A percentile compares a stretch with the other conserved stretches of the same genome.
Evolutionary conservation across 495 filamentous ascomycete genomes (phyloP).

Genomic region (Podospora bellae-mahoneyi): DNA sequence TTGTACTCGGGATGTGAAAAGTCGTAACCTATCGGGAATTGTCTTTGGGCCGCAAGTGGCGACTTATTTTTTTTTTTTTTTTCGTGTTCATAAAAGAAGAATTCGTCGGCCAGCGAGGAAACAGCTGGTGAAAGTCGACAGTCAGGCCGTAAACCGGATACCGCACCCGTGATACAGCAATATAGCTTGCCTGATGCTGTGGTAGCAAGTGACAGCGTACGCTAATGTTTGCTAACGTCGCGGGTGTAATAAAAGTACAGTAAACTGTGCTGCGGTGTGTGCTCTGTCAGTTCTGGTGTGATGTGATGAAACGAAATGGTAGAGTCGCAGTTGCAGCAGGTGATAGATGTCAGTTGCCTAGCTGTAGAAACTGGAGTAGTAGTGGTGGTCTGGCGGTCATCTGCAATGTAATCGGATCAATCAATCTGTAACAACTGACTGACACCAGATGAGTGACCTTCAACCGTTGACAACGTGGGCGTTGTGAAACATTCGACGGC

Average conservation of each 20-base stretch:
- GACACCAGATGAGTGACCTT: neutral
- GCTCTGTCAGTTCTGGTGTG: neutral
- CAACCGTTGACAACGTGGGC: neutral
- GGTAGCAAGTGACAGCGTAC: neutral
- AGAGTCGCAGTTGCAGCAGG: no score
- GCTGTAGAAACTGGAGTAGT: no score
- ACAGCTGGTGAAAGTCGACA: neutral
- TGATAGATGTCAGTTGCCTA: no score
- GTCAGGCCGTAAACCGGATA: neutral
- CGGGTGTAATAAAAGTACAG: neutral
- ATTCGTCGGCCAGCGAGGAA: neutral
- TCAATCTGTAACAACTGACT: neutral
- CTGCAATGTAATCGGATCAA: neutral
- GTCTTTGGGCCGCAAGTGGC: neutral
- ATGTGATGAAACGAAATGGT: neutral
- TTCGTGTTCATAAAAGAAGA: neutral
- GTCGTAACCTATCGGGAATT: no score
- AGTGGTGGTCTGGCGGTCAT: no score
- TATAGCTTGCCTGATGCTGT: neutral
- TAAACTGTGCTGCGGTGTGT: neutral
- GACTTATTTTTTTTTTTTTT: neutral
- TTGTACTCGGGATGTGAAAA: no score
- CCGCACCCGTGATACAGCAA: neutral
- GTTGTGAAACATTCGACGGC: neutral
- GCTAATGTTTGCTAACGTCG: neutral